Evolutionary conservation across 1,284 basidiomycete genomes (phyloP), one percentile per base, ranked within the genome.

Genomic region (Fomitopsis pinicola): DNA sequence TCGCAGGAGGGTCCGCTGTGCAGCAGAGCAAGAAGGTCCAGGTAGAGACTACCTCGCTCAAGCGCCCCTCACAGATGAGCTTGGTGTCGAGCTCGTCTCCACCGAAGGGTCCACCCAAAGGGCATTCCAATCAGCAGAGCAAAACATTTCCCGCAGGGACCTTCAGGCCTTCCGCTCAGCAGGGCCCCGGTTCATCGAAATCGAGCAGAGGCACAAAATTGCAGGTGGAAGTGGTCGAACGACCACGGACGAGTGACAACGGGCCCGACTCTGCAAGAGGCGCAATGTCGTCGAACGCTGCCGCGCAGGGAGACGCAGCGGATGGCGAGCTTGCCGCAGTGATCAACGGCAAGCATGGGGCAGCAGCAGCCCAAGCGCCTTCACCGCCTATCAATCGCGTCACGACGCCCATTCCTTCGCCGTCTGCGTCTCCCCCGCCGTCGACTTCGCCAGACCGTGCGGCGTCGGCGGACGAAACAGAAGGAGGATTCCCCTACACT

Each of bases 401-500:
- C n/a, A 12, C 3, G 19, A 9, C n/a, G 7, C 17, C n/a, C 14
- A 38, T 35, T 10, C 35, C 52, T 38, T 50, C 48, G 4, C 52
- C 52, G 7, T 17, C 52, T 26, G 40, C 44, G 17, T 54, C 52
- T 19, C 52, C 52, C 38, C 35, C 52, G 5, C 30, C 52, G 3
- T 54, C 52, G 19, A 54, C 52, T 14, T 38, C 52, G 12, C 40
- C 56, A 36, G 35, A 48, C 35, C 33, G 28, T 36, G 35, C 52
- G 2, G 28, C 19, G 33, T 35, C 35, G 4, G 28, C 12, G 33
- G 0, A 9, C 55, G 38, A 48, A 19, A 19, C 60, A 61, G 2
- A 60, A 56, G 9, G 61, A 33, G 22, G 55, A 60, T 14, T 65
- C 61, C 54, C 68, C 60, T 59, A 71, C 67, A 35, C 61, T 57